Percentiles rank a stretch among this genome's conserved stretches.
These are phyloP conservation scores for Arthrobotrys sphaeroides DNA, from an alignment of 2,329 filamentous ascomycete genomes.

Conservation along the genomic window DNA sequence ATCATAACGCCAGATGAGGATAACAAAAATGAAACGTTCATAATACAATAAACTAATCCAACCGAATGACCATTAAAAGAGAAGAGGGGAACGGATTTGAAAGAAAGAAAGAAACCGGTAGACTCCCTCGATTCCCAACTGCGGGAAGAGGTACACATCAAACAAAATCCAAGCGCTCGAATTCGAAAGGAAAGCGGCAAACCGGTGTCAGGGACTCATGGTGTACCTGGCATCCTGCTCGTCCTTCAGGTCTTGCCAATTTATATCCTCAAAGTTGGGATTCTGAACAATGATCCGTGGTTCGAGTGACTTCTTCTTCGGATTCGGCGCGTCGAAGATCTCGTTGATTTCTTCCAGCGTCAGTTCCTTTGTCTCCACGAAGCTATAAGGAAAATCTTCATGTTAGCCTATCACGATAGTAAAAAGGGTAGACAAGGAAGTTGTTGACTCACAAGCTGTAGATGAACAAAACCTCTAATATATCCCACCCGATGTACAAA, in stretches of 20 bases:
- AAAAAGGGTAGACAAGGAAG: slow-evolving; percentile 55
- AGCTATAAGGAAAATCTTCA: slow-evolving; percentile 36
- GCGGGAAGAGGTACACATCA: slow-evolving; percentile 23
- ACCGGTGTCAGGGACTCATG: slow-evolving; percentile 43
- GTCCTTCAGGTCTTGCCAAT: slow-evolving; percentile 52
- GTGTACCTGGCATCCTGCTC: slow-evolving; percentile 40
- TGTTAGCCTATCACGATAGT: slow-evolving; percentile 57
- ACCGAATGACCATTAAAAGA: too few relatives aligned
- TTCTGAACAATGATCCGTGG: slow-evolving; percentile 42
- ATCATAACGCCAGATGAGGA: slow-evolving; percentile 33
- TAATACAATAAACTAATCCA: slow-evolving; percentile 36
- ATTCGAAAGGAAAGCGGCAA: background rate
- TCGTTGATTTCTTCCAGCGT: slow-evolving; percentile 76
- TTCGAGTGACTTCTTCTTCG: slow-evolving; percentile 56
- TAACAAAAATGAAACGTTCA: slow-evolving; percentile 30
- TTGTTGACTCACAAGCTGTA: slow-evolving; percentile 58
- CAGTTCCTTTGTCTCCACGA: slow-evolving; percentile 74
- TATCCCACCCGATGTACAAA: slow-evolving; percentile 62
- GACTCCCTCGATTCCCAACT: slow-evolving; percentile 16
- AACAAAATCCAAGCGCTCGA: background rate
- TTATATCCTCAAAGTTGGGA: slow-evolving; percentile 53
- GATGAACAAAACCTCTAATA: slow-evolving; percentile 62
- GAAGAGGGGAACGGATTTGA: background rate
- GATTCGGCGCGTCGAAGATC: slow-evolving; percentile 70
- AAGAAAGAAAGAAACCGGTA: too few relatives aligned